Evolutionary conservation across 768 basidiomycete species (phyloP).

Genomic region (Psilocybe tampanensis): DNA sequence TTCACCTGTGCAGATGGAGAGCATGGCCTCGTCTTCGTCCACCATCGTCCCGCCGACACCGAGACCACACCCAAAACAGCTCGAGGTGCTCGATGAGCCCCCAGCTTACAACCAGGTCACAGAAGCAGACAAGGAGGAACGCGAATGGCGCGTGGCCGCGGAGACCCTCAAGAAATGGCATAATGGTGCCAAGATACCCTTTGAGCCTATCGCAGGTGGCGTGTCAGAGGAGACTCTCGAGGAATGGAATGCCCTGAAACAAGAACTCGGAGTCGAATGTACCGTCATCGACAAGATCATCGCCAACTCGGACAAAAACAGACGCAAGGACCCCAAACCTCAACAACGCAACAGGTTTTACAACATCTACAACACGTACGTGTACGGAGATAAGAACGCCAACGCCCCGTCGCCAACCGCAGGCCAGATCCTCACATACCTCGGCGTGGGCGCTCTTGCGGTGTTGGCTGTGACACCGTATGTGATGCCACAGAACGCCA

Average conservation of each 20-base stretch:
- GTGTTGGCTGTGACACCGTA: constrained; percentile 65
- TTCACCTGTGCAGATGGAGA: constrained; percentile 54
- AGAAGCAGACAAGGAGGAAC: constrained; percentile 46
- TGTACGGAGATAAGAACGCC: constrained; percentile 45
- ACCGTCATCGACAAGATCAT: constrained; percentile 75
- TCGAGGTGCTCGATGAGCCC: constrained; percentile 57
- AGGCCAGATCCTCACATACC: constrained; percentile 56
- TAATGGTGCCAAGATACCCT: constrained; percentile 52
- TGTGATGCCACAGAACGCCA: constrained; percentile 54
- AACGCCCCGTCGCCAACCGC: constrained; percentile 28
- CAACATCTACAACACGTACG: constrained; percentile 84
- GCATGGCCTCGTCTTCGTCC: constrained; percentile 73
- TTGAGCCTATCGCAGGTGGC: constrained; percentile 48
- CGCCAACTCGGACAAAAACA: constrained; percentile 29
- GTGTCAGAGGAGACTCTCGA: constrained; percentile 68
- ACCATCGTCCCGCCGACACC: constrained; percentile 75
- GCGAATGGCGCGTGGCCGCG: constrained; percentile 52
- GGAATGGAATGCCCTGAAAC: constrained; percentile 81
- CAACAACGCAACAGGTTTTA: constrained; percentile 61
- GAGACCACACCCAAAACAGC: constrained; percentile 40
- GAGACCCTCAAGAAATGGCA: constrained; percentile 76
- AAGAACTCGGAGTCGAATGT: constrained; percentile 79
- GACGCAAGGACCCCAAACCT: constrained; percentile 17
- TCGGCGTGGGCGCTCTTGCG: constrained; percentile 64
- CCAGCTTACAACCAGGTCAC: constrained; percentile 73